These are phyloP conservation scores for Globisporangium cylindrosporum DNA, from an alignment of 352 stramenopile genomes.

Conservation along the genomic window DNA sequence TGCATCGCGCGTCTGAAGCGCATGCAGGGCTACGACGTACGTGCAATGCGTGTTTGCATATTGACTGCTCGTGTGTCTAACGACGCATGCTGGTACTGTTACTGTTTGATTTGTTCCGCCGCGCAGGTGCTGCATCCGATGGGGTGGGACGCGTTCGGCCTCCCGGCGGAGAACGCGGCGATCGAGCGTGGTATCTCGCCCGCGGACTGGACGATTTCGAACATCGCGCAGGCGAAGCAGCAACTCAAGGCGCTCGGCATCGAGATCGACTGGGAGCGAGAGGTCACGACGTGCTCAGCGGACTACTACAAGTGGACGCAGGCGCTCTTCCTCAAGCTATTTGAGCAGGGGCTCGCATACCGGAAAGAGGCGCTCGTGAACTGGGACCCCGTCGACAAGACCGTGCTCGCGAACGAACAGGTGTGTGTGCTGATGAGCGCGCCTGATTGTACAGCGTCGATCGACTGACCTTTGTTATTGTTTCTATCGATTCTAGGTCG, in stretches of 20 bases:
- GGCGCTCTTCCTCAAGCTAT: constrained; percentile 99
- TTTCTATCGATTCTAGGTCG: constrained; percentile 33
- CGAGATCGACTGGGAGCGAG: constrained; percentile 96
- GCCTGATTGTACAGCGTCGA: neutral
- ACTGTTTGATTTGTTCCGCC: neutral
- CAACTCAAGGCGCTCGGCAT: constrained; percentile 97
- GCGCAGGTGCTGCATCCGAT: constrained; percentile 96
- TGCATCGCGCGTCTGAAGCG: constrained; percentile 96
- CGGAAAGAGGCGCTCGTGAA: constrained; percentile 98
- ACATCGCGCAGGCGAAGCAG: constrained; percentile 96
- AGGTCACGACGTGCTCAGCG: constrained; percentile 95
- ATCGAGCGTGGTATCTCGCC: constrained; percentile 97
- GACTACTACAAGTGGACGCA: constrained; percentile 99
- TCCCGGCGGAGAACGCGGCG: constrained; percentile 99
- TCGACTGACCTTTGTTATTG: neutral
- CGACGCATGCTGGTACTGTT: neutral
- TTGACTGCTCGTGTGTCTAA: neutral
- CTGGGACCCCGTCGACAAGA: constrained; percentile 98
- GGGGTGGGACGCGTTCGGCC: constrained; percentile 99
- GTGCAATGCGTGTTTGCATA: neutral
- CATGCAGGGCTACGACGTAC: constrained; percentile 95
- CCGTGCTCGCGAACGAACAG: constrained; percentile 99
- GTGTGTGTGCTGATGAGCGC: constrained; percentile 25
- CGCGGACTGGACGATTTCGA: constrained; percentile 92
- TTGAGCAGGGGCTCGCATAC: constrained; percentile 94